Conservation (phyloP, 768 basidiomycete species). For the Auricularia sp. region DNA sequence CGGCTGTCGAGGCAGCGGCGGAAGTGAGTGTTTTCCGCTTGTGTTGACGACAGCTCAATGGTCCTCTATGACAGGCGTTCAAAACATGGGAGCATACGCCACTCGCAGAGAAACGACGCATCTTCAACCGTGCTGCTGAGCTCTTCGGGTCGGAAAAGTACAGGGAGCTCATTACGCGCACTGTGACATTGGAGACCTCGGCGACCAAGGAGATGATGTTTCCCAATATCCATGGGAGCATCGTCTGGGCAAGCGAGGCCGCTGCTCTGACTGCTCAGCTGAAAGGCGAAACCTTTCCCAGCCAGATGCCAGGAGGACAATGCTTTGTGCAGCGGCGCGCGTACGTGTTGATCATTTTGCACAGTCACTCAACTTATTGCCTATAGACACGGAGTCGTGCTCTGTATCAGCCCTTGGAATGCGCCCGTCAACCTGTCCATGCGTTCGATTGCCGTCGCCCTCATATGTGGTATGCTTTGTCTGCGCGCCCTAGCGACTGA, state of each 20-base stretch:
- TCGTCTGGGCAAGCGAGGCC: slow-evolving; percentile 9
- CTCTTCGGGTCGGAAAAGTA: slow-evolving; percentile 35
- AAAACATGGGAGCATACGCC: slow-evolving; percentile 36
- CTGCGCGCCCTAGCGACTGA: neutral
- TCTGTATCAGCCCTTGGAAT: slow-evolving; percentile 50
- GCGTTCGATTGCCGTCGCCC: slow-evolving; percentile 34
- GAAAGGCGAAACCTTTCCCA: slow-evolving; percentile 33
- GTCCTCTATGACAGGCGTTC: slow-evolving; percentile 33
- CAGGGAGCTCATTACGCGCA: slow-evolving; percentile 23
- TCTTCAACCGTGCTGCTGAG: slow-evolving; percentile 41
- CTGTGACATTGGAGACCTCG: slow-evolving; percentile 32
- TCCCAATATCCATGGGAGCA: slow-evolving; percentile 18
- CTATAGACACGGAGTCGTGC: neutral
- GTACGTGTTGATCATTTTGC: slow-evolving; percentile 29
- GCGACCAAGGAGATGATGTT: slow-evolving; percentile 22
- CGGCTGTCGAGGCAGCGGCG: slow-evolving; percentile 9
- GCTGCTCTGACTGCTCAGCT: slow-evolving; percentile 29
- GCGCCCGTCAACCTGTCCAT: slow-evolving; percentile 37
- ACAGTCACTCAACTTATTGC: slow-evolving; percentile 27
- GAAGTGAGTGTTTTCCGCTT: neutral
- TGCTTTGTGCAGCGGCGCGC: slow-evolving; percentile 38
- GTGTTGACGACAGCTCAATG: slow-evolving; percentile 32
- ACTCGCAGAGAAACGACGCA: slow-evolving; percentile 27
- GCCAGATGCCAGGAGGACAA: slow-evolving; percentile 31
- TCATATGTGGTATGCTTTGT: slow-evolving; percentile 30